A percentile compares a stretch with the other conserved stretches of the same genome.
Conservation (phyloP, 2,329 filamentous ascomycete species). For the Microascus cirrosus region DNA sequence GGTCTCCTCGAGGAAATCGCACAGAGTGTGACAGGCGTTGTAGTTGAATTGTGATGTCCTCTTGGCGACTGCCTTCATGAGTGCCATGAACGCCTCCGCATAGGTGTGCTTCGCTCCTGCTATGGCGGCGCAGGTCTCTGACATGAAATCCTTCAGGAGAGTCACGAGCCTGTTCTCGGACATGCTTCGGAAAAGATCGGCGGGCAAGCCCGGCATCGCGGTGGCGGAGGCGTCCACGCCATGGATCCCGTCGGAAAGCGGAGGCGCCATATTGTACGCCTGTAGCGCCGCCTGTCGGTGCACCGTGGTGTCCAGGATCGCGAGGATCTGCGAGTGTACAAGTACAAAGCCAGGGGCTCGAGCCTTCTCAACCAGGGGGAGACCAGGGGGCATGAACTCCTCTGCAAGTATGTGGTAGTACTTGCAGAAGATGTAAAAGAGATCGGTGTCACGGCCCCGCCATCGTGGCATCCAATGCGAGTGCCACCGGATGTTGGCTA, state of each 20-base stretch:
- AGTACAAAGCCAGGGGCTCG: constrained; percentile 68
- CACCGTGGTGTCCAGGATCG: constrained; percentile 71
- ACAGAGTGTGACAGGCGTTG: constrained; percentile 76
- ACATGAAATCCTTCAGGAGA: constrained; percentile 69
- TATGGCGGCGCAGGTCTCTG: constrained; percentile 26
- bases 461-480: constrained; percentile 77
- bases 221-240: constrained; percentile 56
- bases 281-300: constrained; percentile 57
- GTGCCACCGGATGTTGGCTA: constrained; percentile 69
- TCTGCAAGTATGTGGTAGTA: constrained; percentile 72
- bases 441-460: constrained; percentile 77
- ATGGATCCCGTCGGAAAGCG: constrained; percentile 30
- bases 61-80: constrained; percentile 64
- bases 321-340: constrained; percentile 71
- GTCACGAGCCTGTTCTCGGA: constrained; percentile 80
- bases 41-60: constrained; percentile 73
- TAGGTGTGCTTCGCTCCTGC: constrained; percentile 53
- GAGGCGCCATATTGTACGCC: constrained; percentile 26
- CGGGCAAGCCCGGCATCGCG: constrained; percentile 50
- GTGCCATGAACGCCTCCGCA: constrained; percentile 59
- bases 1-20: constrained; percentile 80
- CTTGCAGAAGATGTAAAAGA: constrained; percentile 88
- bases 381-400: constrained; percentile 52
- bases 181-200: constrained; percentile 68
- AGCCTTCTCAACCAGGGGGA: constrained; percentile 43